Base-by-base conservation (phyloP, 1,284 basidiomycete genomes). In the Ustilago tritici region DNA sequence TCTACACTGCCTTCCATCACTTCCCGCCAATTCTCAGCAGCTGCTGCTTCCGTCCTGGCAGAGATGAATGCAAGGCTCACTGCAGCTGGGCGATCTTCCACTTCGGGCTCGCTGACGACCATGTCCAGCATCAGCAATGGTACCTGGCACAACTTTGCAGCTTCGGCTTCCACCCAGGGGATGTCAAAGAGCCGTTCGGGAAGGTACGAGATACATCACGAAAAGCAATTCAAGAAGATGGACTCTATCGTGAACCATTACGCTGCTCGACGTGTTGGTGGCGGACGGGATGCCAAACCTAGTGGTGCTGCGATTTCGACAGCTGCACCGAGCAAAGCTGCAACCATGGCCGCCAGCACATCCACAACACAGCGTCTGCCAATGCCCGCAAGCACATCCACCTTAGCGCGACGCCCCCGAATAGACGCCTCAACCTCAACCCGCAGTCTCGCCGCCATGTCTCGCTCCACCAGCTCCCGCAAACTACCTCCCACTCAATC, bases 231-330 rank as follows among this genome's bases (percentile, higher is more conserved):
- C 57, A 61, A 69, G 15, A 71, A 73, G 63, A 80, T 81, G 80
- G 79, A 80, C 36, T 78, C 78, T 14, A 81, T 81, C 35, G 76
- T 74, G 23, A 75, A 75, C 11, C 80, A 81, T 31, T 81, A 81
- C 17, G 78, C 80, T 52, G 80, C 78, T 19, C 56, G 61, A n/a
- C 71, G 76, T 15, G 60, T 66, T 5, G 70, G 70, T 35, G 67
- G 53, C 14, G 64, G 56, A 32, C 63, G 35, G 1, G 7, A 38
- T 11, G 12, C 50, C 52, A 55, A 65, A 15, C 17, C 63, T 12
- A 49, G 36, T 34, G 47, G 43, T 3, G 34, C 61, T 15, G 15
- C 54, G 9, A n/a, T 2, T 38, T 54, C 52, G 32, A 46, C 32
- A 31, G 23, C 43, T 36, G 19, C 59, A 4, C 23, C 46, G 12